phyloP scores from a whole-genome alignment of 1,139 yeast species.

The Pichia sp. region DNA sequence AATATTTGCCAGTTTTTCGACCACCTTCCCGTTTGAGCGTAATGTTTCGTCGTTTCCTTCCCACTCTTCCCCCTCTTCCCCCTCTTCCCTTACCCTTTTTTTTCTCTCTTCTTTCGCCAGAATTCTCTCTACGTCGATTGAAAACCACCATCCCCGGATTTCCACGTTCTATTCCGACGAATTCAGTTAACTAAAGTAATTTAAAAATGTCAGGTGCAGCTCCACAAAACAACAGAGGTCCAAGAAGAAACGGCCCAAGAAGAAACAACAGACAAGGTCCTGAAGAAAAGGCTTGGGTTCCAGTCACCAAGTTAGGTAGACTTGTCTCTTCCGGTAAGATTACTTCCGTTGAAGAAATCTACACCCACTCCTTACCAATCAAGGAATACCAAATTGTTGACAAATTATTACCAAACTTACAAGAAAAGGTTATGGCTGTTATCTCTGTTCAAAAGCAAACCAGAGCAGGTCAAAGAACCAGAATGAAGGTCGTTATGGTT shows the following conservation, averaged over 20 bases:
- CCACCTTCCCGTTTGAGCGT: background rate
- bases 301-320: conserved; percentile 99
- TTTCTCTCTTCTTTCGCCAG: background rate
- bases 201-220: conserved; percentile 53
- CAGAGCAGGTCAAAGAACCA: conserved; percentile 99
- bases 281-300: conserved; percentile 99
- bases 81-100: background rate
- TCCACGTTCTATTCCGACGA: conserved; percentile 86
- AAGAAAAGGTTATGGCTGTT: conserved; percentile 99
- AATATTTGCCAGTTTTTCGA: no score
- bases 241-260: conserved; percentile 56
- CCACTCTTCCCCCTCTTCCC: background rate
- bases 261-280: conserved; percentile 66
- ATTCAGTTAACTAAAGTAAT: conserved; percentile 5
- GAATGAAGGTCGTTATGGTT: conserved; percentile 99
- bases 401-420: conserved; percentile 89
- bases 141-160: conserved; percentile 88
- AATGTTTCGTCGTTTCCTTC: background rate
- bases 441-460: conserved; percentile 99
- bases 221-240: conserved; percentile 38
- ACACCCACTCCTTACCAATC: conserved; percentile 98
- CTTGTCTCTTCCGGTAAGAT: conserved; percentile 98
- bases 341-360: conserved; percentile 94
- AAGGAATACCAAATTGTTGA: conserved; percentile 99
- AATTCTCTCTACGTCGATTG: conserved; percentile 49